Evolutionary conservation across 805 yeast species (phyloP).

Genomic region (Myxozyma geophila): DNA sequence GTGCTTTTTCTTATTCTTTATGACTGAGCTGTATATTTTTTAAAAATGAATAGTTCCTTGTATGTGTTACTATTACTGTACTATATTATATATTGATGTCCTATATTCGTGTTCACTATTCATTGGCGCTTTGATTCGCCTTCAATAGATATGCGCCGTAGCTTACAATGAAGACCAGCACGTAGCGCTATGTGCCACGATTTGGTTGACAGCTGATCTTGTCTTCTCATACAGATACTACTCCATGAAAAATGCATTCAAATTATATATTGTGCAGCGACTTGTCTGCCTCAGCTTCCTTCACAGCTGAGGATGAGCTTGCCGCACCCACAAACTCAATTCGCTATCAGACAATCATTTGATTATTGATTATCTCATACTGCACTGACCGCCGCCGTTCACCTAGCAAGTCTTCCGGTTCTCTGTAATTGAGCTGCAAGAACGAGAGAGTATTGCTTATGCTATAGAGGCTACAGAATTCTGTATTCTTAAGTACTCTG

Average conservation of each 20-base stretch:
- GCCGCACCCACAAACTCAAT: conserved; percentile 11
- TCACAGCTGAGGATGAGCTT: not conserved
- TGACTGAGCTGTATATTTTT: not conserved
- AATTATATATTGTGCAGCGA: not conserved
- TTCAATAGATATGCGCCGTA: not conserved
- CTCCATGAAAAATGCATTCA: not conserved
- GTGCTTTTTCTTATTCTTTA: not conserved
- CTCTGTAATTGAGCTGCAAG: no score
- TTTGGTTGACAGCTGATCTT: no score
- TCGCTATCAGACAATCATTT: not conserved
- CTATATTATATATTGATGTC: not conserved
- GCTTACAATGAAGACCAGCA: no score
- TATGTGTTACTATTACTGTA: no score
- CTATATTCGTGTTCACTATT: not conserved
- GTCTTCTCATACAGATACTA: no score
- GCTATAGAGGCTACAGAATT: no score
- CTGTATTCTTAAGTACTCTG: no score
- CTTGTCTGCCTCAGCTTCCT: not conserved
- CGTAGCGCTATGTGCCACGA: no score
- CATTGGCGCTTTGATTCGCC: not conserved
- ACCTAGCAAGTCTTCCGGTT: not conserved
- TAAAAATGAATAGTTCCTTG: no score
- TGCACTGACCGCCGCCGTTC: not conserved
- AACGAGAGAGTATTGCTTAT: no score
- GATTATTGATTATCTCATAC: not conserved